Conservation (phyloP, 2,329 filamentous ascomycete genomes). For the Botryotinia convoluta region DNA sequence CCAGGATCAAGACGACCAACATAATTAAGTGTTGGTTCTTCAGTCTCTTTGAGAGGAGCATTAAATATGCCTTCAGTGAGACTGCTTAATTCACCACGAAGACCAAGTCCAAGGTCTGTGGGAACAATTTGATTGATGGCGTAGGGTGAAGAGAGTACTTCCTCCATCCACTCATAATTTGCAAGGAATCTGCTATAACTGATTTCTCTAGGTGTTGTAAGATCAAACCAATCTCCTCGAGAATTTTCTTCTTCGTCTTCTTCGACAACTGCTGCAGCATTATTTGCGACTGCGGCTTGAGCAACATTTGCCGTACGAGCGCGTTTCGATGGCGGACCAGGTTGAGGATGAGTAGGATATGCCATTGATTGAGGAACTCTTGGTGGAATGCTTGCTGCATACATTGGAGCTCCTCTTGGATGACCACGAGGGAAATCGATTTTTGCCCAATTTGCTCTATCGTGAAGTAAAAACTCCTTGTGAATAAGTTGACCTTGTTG, state of each 20-base stretch:
- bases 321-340: conserved; percentile 55
- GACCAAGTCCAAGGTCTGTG: conserved; percentile 80
- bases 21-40: conserved; percentile 40
- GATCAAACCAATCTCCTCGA: conserved; percentile 84
- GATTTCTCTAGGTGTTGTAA: conserved; percentile 84
- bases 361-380: conserved; percentile 55
- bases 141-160: conserved; percentile 89
- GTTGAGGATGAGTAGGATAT: conserved; percentile 52
- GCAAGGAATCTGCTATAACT: conserved; percentile 84
- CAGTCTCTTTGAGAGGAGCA: conserved; percentile 53
- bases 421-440: conserved; percentile 65
- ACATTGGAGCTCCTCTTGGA: conserved; percentile 39
- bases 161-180: conserved; percentile 99
- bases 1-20: conserved; percentile 67
- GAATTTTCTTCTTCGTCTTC: conserved; percentile 85
- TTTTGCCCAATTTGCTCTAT: conserved; percentile 85
- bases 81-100: conserved; percentile 75
- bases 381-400: conserved; percentile 31
- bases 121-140: conserved; percentile 80
- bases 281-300: conserved; percentile 23
- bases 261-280: conserved; percentile 33
- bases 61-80: conserved; percentile 86
- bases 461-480: conserved; percentile 93
- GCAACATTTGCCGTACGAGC: conserved; percentile 34
- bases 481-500: conserved; percentile 77